Conservation (phyloP, 148 eudicot genomes). For the Diospyros lotus region DNA sequence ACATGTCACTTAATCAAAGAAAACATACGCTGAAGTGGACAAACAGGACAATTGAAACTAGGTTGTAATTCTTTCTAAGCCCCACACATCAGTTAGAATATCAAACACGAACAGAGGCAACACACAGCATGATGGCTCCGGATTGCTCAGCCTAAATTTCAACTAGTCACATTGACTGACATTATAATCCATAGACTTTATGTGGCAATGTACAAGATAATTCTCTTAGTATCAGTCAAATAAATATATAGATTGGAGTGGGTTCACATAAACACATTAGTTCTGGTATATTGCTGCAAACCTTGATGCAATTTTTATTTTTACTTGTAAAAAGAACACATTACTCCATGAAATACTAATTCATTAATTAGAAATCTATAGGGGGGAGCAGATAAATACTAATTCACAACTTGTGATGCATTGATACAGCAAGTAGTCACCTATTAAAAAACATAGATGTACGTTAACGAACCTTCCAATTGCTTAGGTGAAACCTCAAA, state of each 20-base stretch:
- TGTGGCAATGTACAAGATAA: background rate
- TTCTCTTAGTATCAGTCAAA: background rate
- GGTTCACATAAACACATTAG: background rate
- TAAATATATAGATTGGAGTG: background rate
- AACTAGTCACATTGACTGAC: background rate
- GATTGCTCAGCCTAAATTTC: background rate
- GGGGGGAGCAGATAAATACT: too few relatives aligned
- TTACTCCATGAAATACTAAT: too few relatives aligned
- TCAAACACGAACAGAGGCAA: background rate
- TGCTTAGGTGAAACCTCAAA: slow-evolving; percentile 69
- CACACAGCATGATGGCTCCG: background rate
- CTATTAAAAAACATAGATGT: background rate
- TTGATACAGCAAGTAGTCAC: background rate
- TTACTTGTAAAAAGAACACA: background rate
- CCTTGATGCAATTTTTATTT: too few relatives aligned
- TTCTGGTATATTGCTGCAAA: too few relatives aligned
- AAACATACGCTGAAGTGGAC: background rate
- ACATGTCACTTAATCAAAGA: background rate
- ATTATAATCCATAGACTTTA: background rate
- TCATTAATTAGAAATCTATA: too few relatives aligned
- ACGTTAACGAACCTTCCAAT: slow-evolving; percentile 49
- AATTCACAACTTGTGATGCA: background rate
- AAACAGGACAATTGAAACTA: background rate
- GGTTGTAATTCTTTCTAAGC: background rate
- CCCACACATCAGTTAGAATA: background rate